Percentiles rank a stretch among this genome's conserved stretches.
Conservation (phyloP, 179 eudicot species). For the Amaranthus tricolor region DNA sequence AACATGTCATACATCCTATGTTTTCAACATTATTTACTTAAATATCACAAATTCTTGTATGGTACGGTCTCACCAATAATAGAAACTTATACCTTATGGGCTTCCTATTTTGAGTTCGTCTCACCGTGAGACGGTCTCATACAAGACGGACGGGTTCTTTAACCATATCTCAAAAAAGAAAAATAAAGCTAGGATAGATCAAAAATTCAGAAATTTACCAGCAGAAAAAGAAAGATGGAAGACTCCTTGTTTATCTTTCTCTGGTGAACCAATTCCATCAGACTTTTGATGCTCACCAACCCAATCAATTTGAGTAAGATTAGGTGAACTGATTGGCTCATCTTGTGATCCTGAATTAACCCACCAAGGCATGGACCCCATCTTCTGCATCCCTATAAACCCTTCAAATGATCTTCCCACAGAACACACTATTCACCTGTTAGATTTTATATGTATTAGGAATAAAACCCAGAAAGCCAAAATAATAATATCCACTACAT, state of each 20-base stretch:
- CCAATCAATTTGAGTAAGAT: constrained; percentile 27
- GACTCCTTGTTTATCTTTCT: constrained; percentile 25
- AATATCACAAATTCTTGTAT: no score
- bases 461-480: background rate
- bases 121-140: background rate
- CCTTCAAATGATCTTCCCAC: constrained; percentile 13
- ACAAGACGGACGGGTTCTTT: background rate
- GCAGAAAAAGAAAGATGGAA: constrained; percentile 27
- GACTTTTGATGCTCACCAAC: constrained; percentile 24
- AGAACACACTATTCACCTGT: constrained; percentile 21
- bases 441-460: background rate
- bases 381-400: constrained; percentile 29
- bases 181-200: background rate
- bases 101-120: no score
- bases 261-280: constrained; percentile 16
- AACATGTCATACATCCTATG: background rate
- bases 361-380: constrained; percentile 33
- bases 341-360: constrained; percentile 28
- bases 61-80: no score
- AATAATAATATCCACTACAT: background rate
- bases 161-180: background rate
- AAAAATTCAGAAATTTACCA: constrained; percentile 18
- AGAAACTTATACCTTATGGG: no score
- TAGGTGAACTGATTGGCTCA: constrained; percentile 23
- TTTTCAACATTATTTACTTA: no score